phyloP scores from a whole-genome alignment of 1,139 yeast genomes.

The Scheffersomyces parashehatae region DNA sequence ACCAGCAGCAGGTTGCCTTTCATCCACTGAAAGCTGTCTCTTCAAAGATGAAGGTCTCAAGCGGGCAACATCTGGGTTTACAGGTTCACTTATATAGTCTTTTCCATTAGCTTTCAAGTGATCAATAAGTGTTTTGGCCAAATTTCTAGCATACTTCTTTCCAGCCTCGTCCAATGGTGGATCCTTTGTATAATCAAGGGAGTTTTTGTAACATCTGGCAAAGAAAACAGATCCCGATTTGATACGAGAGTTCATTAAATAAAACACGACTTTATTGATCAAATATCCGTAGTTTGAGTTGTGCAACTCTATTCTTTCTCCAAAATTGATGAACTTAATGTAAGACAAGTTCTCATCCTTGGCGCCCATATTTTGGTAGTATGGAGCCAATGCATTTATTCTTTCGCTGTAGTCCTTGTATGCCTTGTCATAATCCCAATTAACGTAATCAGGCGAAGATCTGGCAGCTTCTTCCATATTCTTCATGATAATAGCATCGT shows the following conservation, averaged over 20 bases:
- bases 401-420: conserved; percentile 59
- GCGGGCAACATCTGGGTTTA: conserved; percentile 17
- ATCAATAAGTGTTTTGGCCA: conserved; percentile 36
- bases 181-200: conserved; percentile 56
- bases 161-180: conserved; percentile 70
- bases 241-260: conserved; percentile 82
- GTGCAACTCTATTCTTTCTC: conserved; percentile 80
- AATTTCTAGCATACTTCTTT: conserved; percentile 48
- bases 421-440: conserved; percentile 68
- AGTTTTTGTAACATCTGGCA: conserved; percentile 75
- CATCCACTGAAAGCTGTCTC: conserved; percentile 21
- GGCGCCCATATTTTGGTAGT: conserved; percentile 52
- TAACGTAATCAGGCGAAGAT: conserved; percentile 82
- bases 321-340: conserved; percentile 85
- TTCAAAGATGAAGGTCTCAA: conserved; percentile 15
- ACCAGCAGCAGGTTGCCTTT: conserved; percentile 48
- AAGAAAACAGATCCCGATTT: conserved; percentile 85
- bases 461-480: conserved; percentile 82
- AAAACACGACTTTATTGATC: conserved; percentile 85
- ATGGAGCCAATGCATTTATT: conserved; percentile 51
- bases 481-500: conserved; percentile 63
- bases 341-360: conserved; percentile 59
- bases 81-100: conserved; percentile 19
- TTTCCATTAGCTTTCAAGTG: conserved; percentile 37
- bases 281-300: conserved; percentile 84